Percentiles rank a stretch among this genome's conserved stretches.
phyloP scores from a whole-genome alignment of 441 rosid species.

The Bocquillonia castaneifolia region DNA sequence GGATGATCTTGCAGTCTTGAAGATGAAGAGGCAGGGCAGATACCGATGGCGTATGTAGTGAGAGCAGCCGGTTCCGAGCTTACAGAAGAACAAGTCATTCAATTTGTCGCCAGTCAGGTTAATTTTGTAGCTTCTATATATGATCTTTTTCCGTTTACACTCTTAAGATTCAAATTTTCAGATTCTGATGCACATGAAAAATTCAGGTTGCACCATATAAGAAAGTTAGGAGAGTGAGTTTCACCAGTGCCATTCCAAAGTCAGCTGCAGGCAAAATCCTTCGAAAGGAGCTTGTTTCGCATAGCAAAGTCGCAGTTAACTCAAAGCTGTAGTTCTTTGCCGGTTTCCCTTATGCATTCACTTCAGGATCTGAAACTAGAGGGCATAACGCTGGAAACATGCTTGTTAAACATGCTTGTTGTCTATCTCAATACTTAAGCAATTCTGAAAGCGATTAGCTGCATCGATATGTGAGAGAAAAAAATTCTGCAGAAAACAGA shows the following conservation, averaged over 20 bases:
- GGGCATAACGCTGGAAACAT: neutral
- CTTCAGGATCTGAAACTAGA: neutral
- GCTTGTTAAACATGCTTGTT: no score
- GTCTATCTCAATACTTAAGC: neutral
- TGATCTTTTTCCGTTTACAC: neutral
- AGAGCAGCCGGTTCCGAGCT: constrained; percentile 40
- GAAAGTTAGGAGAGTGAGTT: constrained; percentile 53
- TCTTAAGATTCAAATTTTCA: neutral
- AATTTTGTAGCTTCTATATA: neutral
- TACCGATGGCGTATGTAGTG: constrained; percentile 67
- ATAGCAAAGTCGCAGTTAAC: constrained; percentile 27
- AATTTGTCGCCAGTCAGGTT: constrained; percentile 56
- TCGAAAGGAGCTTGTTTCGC: constrained; percentile 49
- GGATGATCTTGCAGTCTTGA: constrained; percentile 37
- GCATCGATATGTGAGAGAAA: neutral
- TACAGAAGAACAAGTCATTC: constrained; percentile 46
- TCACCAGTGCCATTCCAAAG: constrained; percentile 47
- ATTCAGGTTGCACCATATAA: constrained; percentile 66
- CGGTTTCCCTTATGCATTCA: neutral
- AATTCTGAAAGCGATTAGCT: neutral
- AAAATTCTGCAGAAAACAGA: no score
- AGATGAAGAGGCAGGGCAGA: constrained; percentile 62
- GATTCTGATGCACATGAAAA: neutral
- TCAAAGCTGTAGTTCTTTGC: constrained; percentile 35
- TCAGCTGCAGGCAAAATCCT: constrained; percentile 66